Evolutionary conservation across 1,284 basidiomycete species (phyloP), one percentile per base, ranked within the genome.

Genomic region (Hemileccinum hortonii): DNA sequence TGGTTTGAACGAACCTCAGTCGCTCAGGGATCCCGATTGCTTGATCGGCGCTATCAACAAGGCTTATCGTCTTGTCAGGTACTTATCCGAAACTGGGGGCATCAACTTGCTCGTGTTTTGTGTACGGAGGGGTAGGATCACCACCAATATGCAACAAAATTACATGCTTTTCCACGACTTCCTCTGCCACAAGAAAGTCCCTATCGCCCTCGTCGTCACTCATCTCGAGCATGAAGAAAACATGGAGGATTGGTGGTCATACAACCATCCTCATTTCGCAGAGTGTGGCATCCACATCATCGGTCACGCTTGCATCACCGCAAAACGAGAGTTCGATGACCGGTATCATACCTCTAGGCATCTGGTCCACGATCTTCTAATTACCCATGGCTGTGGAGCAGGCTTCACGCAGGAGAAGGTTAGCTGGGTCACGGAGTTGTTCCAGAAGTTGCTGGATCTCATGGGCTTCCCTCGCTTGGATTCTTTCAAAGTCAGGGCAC

Each of bases 21-120:
- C 52, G 7, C 60, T 69, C 38, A 53, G 40, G 37, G 63, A 68
- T 18, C 61, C 63, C 14, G 64, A 68, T 44, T 50, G 54, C 49
- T 49, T 67, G 24, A 55, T 67, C 41, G 55, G 61, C 32, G 64
- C 66, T 16, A 66, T 66, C 56, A 60, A 56, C 55, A 69, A 70
- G 55, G 65, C 65, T 3, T 67, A 70, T 36, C 44, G 56, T 44
- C 65, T 66, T 24, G 45, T 66, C 26, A 52, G 24, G 42, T 49
- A 35, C 49, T 57, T 75, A 33, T 53, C 63, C 2, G 54, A 65
- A 18, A 60, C 59, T 2, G 67, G 59, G 6, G 71, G 70, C 6
- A 56, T 75, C 30, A 64, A 57, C 54, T 60, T 75, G 44, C 59
- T 75, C 44, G 59, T 75, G 19, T 74, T 71, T 44, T 71, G 69